phyloP scores from a whole-genome alignment of 75 land plant species.

The Pseudotsuga menziesii region DNA sequence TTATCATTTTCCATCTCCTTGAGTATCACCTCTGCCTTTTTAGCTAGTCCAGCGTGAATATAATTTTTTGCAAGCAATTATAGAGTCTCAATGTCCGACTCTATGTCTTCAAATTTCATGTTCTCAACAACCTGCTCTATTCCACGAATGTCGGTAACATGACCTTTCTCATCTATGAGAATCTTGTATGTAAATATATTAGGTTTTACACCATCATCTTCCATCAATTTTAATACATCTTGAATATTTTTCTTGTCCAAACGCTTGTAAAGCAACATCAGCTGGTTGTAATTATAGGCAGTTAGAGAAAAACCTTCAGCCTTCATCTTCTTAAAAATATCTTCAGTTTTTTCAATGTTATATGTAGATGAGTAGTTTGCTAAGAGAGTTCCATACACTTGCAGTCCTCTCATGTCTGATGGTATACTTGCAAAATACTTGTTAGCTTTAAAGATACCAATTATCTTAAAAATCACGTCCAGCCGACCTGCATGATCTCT shows the following conservation, averaged over 20 bases:
- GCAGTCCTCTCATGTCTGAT: slow-evolving; percentile 36
- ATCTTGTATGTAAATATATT: slow-evolving; percentile 45
- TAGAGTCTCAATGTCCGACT: slow-evolving; percentile 24
- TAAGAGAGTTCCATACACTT: slow-evolving; percentile 48
- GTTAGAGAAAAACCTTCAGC: slow-evolving; percentile 36
- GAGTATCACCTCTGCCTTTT: slow-evolving; percentile 50
- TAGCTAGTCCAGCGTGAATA: slow-evolving; percentile 27
- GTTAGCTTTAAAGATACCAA: slow-evolving; percentile 44
- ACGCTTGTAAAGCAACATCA: slow-evolving; percentile 57
- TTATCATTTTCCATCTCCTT: slow-evolving; percentile 52
- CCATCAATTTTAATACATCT: slow-evolving; percentile 58
- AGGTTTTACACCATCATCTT: slow-evolving; percentile 55
- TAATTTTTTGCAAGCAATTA: slow-evolving; percentile 51
- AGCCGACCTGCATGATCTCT: slow-evolving; percentile 48
- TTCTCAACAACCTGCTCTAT: slow-evolving; percentile 65
- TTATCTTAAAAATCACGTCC: slow-evolving; percentile 51
- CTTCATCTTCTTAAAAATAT: slow-evolving; percentile 50
- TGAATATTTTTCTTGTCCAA: slow-evolving; percentile 45
- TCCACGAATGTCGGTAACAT: slow-evolving; percentile 43
- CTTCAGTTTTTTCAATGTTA: slow-evolving; percentile 46
- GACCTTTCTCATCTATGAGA: slow-evolving; percentile 56
- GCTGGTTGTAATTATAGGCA: slow-evolving; percentile 50
- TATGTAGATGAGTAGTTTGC: slow-evolving; percentile 23
- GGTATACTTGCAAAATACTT: slow-evolving; percentile 46
- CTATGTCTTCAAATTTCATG: slow-evolving; percentile 57